Conservation (phyloP, 148 eudicot species). For the Fagopyrum esculentum region DNA sequence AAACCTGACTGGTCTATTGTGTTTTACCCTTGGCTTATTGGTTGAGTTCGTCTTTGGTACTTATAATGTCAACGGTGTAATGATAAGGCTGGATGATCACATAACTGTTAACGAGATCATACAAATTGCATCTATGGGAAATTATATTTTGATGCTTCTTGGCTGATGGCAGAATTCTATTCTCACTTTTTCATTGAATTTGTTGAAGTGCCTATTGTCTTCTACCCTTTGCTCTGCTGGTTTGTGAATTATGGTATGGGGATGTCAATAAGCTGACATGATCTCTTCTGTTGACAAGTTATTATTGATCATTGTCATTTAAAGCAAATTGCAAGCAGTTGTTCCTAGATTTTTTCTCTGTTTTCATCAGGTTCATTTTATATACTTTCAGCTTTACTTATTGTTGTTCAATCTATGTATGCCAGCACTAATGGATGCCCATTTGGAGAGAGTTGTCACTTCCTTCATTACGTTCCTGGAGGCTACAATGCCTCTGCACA, state of each 20-base stretch:
- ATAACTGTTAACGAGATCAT: no score
- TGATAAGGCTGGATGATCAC: not conserved
- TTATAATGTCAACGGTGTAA: not conserved
- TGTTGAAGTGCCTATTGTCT: not conserved
- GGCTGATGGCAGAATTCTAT: not conserved
- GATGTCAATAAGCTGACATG: not conserved
- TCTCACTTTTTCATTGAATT: not conserved
- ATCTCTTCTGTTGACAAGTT: not conserved
- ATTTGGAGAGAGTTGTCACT: slow-evolving; percentile 69
- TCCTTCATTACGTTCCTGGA: slow-evolving; percentile 63
- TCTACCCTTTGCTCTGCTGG: not conserved
- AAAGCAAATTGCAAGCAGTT: not conserved
- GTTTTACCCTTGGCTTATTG: not conserved
- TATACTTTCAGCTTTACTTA: not conserved
- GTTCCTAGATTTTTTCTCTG: not conserved
- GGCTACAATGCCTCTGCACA: slow-evolving; percentile 63
- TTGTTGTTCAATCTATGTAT: slow-evolving; percentile 13
- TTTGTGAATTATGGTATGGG: not conserved
- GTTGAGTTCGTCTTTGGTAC: not conserved
- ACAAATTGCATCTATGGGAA: not conserved
- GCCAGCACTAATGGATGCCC: slow-evolving; percentile 78
- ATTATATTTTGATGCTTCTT: not conserved
- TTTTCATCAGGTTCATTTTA: not conserved
- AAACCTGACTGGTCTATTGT: not conserved
- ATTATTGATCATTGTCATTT: not conserved